phyloP scores from a whole-genome alignment of 176 grass and related monocot species.

The Zoysia japonica region DNA sequence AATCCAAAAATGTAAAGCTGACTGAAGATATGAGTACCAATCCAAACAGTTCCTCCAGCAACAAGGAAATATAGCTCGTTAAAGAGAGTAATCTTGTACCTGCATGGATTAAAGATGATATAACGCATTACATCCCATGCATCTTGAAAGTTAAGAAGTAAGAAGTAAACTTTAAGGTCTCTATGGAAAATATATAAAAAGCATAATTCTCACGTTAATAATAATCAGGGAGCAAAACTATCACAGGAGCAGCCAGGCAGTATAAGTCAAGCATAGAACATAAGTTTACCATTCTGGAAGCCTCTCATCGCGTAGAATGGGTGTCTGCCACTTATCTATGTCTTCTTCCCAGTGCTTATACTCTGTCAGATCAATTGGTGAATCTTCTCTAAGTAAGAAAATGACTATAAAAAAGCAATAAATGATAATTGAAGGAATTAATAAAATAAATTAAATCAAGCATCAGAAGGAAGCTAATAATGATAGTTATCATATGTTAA shows the following conservation, averaged over 20 bases:
- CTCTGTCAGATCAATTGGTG: slow-evolving; percentile 47
- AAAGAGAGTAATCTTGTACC: slow-evolving; percentile 96
- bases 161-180: slow-evolving; percentile 27
- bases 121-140: slow-evolving; percentile 19
- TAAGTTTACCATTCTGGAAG: slow-evolving; percentile 81
- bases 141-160: slow-evolving; percentile 13
- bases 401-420: slow-evolving; percentile 31
- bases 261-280: slow-evolving; percentile 17
- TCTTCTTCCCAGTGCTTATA: slow-evolving; percentile 96
- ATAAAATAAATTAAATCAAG: slow-evolving; percentile 31
- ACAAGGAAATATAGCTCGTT: slow-evolving; percentile 96
- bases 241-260: slow-evolving; percentile 5
- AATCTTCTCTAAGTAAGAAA: slow-evolving; percentile 29
- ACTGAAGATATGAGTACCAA: slow-evolving; percentile 58
- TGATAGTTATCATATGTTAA: slow-evolving; percentile 21
- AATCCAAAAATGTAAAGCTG: no score
- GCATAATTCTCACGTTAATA: not conserved
- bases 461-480: slow-evolving; percentile 29
- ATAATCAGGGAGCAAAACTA: slow-evolving; percentile 16
- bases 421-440: slow-evolving; percentile 1
- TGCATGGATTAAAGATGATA: slow-evolving; percentile 55
- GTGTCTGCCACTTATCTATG: slow-evolving; percentile 88
- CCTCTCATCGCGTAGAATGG: slow-evolving; percentile 74
- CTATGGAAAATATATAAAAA: slow-evolving; percentile 11
- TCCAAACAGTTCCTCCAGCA: slow-evolving; percentile 95